These are phyloP conservation scores for Penicillium sp. DNA, from an alignment of 2,329 filamentous ascomycete genomes.

Conservation along the genomic window DNA sequence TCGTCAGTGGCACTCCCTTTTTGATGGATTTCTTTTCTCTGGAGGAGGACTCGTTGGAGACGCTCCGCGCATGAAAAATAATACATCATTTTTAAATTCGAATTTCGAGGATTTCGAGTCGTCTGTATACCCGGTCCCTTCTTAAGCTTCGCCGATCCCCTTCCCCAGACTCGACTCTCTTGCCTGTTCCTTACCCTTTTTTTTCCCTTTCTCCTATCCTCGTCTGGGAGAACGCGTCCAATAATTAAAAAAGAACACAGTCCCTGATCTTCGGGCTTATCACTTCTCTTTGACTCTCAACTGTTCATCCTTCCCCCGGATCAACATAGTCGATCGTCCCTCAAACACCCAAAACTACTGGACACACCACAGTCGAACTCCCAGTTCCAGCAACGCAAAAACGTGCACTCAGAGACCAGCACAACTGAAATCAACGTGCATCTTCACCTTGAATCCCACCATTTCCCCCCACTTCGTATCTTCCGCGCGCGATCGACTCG, in stretches of 20 bases:
- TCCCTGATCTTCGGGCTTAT: constrained; percentile 23
- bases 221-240: background rate
- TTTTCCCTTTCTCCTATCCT: constrained; percentile 8
- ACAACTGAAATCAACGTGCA: background rate
- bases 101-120: background rate
- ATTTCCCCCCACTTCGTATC: background rate
- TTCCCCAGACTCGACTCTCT: constrained; percentile 36
- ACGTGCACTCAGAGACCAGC: background rate
- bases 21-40: background rate
- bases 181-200: constrained; percentile 18
- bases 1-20: constrained; percentile 43
- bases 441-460: background rate
- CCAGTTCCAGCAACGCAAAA: background rate
- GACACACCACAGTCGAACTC: background rate
- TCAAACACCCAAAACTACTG: background rate
- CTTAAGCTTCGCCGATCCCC: constrained; percentile 50
- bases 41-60: background rate
- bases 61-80: background rate
- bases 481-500: constrained; percentile 16
- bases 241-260: constrained; percentile 14
- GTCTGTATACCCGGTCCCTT: constrained; percentile 32
- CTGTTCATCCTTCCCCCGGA: constrained; percentile 15
- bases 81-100: constrained; percentile 18
- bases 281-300: constrained; percentile 16
- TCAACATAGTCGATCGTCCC: constrained; percentile 13